Evolutionary conservation across 164 flowering plant genomes (phyloP).

Genomic region (Nymphaea colorata): DNA sequence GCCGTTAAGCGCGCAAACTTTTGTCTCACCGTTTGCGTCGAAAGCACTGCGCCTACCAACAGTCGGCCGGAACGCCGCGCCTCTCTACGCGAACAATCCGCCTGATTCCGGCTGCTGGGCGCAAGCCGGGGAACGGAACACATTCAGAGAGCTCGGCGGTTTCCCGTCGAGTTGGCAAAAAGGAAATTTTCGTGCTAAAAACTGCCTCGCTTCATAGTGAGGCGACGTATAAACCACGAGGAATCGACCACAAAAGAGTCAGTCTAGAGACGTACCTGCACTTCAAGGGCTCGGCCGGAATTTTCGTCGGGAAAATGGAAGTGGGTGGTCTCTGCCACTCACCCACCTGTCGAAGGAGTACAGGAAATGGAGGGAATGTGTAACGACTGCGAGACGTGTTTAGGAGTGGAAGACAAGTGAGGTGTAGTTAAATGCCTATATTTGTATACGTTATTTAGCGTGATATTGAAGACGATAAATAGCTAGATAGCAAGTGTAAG

Average conservation of each 20-base stretch:
- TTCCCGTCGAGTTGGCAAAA: not conserved
- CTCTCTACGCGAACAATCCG: not conserved
- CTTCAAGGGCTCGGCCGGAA: not conserved
- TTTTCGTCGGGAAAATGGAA: not conserved
- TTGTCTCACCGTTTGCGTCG: not conserved
- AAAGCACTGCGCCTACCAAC: not conserved
- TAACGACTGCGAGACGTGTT: too few species aligned
- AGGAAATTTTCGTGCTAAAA: not conserved
- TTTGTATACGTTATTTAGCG: not conserved
- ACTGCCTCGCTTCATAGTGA: conserved; percentile 1
- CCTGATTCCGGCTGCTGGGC: not conserved
- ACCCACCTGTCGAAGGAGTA: conserved; percentile 6
- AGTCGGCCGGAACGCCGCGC: not conserved
- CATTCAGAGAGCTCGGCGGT: not conserved
- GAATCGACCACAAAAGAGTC: not conserved
- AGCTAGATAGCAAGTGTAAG: conserved; percentile 1
- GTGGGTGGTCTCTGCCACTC: not conserved
- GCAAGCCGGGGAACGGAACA: too few species aligned
- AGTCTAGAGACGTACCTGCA: too few species aligned
- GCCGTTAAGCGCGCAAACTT: too few species aligned
- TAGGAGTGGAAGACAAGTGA: not conserved
- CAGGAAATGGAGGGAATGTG: not conserved
- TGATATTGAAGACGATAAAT: not conserved
- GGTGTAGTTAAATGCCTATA: not conserved
- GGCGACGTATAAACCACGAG: not conserved